Conservation (phyloP, 371 early-diverging fungal species). For the Apophysomyces variabilis region DNA sequence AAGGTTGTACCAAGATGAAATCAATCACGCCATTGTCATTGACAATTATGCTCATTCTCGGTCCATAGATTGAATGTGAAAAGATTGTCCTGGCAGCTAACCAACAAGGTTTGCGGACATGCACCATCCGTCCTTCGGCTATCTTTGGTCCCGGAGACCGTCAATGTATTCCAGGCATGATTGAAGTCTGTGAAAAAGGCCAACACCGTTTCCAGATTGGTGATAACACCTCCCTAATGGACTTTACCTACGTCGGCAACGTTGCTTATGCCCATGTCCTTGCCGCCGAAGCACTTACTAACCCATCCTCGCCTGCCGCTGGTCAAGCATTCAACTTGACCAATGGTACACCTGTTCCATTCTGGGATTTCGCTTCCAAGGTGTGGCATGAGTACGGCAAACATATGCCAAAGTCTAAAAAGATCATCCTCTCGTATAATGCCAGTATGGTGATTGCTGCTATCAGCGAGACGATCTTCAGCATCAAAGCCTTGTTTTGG, state of each 20-base stretch:
- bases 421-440: conserved; percentile 51
- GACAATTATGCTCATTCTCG: neutral
- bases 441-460: conserved; percentile 57
- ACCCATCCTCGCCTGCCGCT: conserved; percentile 42
- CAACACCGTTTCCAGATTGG: conserved; percentile 84
- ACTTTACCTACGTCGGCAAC: conserved; percentile 95
- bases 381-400: conserved; percentile 66
- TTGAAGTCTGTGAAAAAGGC: conserved; percentile 76
- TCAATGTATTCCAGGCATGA: conserved; percentile 79
- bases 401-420: conserved; percentile 47
- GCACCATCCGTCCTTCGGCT: conserved; percentile 86
- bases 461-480: conserved; percentile 52
- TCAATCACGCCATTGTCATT: neutral
- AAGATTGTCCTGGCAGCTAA: conserved; percentile 82
- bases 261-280: conserved; percentile 90
- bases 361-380: conserved; percentile 86
- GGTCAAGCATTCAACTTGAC: conserved; percentile 90
- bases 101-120: conserved; percentile 70
- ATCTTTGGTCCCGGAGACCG: conserved; percentile 94
- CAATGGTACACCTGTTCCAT: conserved; percentile 90
- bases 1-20: conserved; percentile 58
- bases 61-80: conserved; percentile 75
- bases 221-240: conserved; percentile 84
- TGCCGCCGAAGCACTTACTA: conserved; percentile 78
- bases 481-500: conserved; percentile 50